Evolutionary conservation across 768 basidiomycete genomes (phyloP), one percentile per base, ranked within the genome.

Genomic region (Lentinula edodes): DNA sequence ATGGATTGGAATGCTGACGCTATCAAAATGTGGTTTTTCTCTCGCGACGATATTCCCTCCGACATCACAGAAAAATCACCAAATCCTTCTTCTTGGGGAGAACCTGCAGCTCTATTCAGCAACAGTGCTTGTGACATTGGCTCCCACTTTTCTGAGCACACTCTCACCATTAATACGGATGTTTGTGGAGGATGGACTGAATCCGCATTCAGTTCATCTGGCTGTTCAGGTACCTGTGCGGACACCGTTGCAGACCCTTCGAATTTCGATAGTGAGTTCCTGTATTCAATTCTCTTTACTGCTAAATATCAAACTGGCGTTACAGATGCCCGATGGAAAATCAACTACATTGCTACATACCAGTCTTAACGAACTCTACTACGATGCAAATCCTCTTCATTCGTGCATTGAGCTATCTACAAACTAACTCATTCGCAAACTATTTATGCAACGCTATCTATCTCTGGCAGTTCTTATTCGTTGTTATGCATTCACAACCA

Each of bases 21-120:
- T 16, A 84, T 87, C 70, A 79, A 73, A 58, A 72, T 84, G 18
- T 87, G 83, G 83, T 78, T 76, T 64, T 87, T 87, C 72, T 46
- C 79, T 6, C 77, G 86, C 20, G 63, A 65, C n/a, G 69, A 75
- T 9, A 80, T 87, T 35, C 86, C 86, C 8, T 64, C 62, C 4
- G 84, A 87, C 67, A 81, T 87, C 68, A 72, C 71, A 6, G 69
- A 68, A 18, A 68, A 75, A 60, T 66, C 67, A 4, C 86, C 84
- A 2, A 70, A 79, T 50, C 85, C 85, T 2, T 64, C 70, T 35
- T 70, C 64, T 4, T 87, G 86, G 87, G 79, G 80, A 9, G 66
- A 69, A 2, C 86, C 86, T 41, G 76, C 70, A 46, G 86, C 84
- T 0, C 72, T 75, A 63, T 88, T 79, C 75, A 78, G 79, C 52